Evolutionary conservation across 2,329 filamentous ascomycete genomes (phyloP).

Genomic region (Diaporthe vaccinii): DNA sequence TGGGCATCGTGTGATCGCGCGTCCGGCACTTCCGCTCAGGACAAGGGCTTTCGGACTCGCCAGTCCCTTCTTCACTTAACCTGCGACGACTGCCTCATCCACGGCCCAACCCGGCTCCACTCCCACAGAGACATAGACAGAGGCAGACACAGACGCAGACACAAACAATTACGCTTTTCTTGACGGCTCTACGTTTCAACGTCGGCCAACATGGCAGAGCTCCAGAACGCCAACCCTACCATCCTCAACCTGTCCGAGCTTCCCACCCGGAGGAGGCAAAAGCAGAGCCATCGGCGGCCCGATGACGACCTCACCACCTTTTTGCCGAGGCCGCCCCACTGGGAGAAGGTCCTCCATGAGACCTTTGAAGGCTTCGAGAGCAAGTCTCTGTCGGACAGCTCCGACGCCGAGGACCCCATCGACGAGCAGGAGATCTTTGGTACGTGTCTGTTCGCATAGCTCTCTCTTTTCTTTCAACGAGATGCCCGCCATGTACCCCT

Average conservation of each 20-base stretch:
- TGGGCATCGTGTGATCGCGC: constrained; percentile 3
- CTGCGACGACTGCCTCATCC: constrained; percentile 36
- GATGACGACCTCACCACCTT: constrained; percentile 62
- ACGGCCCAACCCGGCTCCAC: constrained; percentile 23
- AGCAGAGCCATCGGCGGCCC: constrained; percentile 61
- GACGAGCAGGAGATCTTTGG: constrained; percentile 98
- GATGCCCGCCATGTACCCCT: not conserved
- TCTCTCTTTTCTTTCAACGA: not conserved
- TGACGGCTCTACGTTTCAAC: not conserved
- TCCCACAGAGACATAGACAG: constrained; percentile 9
- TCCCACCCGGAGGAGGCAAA: constrained; percentile 78
- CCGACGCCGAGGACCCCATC: constrained; percentile 83
- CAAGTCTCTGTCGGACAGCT: constrained; percentile 51
- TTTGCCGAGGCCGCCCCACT: constrained; percentile 52
- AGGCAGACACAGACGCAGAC: not conserved
- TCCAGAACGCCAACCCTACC: constrained; percentile 91
- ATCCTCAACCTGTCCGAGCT: constrained; percentile 91
- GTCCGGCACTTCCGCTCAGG: constrained; percentile 30
- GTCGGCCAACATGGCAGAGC: constrained; percentile 55
- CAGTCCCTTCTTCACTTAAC: constrained; percentile 33
- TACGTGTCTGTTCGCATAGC: constrained; percentile 53
- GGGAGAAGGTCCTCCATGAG: constrained; percentile 46
- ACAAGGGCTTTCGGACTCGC: constrained; percentile 23
- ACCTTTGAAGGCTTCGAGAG: constrained; percentile 51
- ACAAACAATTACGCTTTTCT: not conserved